Conservation (phyloP, 768 basidiomycete species). For the Suillus plorans region DNA sequence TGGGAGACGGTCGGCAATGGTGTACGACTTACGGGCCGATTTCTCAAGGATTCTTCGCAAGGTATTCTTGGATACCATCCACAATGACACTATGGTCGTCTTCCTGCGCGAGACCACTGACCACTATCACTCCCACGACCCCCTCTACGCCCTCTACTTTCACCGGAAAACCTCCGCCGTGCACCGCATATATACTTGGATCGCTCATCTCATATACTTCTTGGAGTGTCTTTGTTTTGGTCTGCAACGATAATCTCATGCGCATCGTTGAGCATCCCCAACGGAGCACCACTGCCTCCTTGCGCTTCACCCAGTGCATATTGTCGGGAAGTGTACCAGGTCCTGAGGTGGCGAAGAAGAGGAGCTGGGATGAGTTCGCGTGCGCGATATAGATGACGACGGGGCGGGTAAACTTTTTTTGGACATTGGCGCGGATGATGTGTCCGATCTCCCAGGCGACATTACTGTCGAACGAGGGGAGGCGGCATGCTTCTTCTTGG, state of each 20-base stretch:
- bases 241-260: conserved; percentile 19
- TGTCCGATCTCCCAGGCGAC: conserved; percentile 35
- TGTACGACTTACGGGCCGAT: neutral
- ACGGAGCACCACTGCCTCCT: conserved; percentile 30
- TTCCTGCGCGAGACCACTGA: conserved; percentile 31
- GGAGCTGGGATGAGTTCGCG: conserved; percentile 28
- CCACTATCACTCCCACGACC: conserved; percentile 35
- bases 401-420: conserved; percentile 19
- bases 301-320: conserved; percentile 34
- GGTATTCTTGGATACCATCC: conserved; percentile 27
- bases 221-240: conserved; percentile 6
- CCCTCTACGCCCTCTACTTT: conserved; percentile 34
- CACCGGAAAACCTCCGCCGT: conserved; percentile 35
- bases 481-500: conserved; percentile 26
- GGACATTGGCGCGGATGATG: conserved; percentile 22
- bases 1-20: neutral
- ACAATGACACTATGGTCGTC: conserved; percentile 33
- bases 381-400: conserved; percentile 29
- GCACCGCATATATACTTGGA: conserved; percentile 29
- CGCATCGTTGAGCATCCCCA: conserved; percentile 30
- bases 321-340: conserved; percentile 32
- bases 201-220: conserved; percentile 25
- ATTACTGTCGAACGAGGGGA: conserved; percentile 28
- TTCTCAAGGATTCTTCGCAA: conserved; percentile 11
- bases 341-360: conserved; percentile 29